Evolutionary conservation across 208 protist species (phyloP), one percentile per base, ranked within the genome.

Genomic region (Entamoeba invadens): DNA sequence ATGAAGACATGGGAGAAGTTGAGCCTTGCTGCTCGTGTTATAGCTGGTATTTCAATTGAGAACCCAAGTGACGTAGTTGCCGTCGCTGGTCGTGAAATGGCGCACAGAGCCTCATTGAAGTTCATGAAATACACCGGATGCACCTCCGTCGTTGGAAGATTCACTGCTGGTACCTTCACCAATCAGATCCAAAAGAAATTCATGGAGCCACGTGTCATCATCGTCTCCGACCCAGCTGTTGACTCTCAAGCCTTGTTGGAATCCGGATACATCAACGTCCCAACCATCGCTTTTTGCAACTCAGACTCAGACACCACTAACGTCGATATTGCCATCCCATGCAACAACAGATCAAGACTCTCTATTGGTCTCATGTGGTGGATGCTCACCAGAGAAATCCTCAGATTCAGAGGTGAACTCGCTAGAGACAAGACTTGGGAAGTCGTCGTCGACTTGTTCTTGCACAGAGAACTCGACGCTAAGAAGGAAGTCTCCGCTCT

Each of bases 381-480:
- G 98, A 95, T 99, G 93, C 97, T 99, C 35, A 97, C 98, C 93
- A 98, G 98, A 94, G 98, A 99, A 96, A 98, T 99, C 92, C 96
- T 99, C 35, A 97, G 98, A 94, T 96, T 99, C 93, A 97, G 98
- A 94, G 98, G 98, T 94, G 96, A 95, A 72, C 95, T 99, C 95
- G 93, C 96, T 93, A 97, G 99, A 95, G 95, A 95, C 10, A 95
- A 97, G 91, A 95, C 96, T 45, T 99, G 98, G 98, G 97, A 98
- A 92, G 98, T 99, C 94, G 99, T 99, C 97, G 97, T 98, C 94
- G 99, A 99, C 97, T 97, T 99, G 92, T 99, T 99, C 98, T 98
- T 99, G 97, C 98, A 99, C 97, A 97, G 98, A 94, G 97, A 98
- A 95, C 96, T 97, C 38, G 98, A 99, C 93, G 97, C 98, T 95